A percentile compares a stretch with the other conserved stretches of the same genome.
Conservation (phyloP, 1,284 basidiomycete genomes). For the Wolfiporia cocos region DNA sequence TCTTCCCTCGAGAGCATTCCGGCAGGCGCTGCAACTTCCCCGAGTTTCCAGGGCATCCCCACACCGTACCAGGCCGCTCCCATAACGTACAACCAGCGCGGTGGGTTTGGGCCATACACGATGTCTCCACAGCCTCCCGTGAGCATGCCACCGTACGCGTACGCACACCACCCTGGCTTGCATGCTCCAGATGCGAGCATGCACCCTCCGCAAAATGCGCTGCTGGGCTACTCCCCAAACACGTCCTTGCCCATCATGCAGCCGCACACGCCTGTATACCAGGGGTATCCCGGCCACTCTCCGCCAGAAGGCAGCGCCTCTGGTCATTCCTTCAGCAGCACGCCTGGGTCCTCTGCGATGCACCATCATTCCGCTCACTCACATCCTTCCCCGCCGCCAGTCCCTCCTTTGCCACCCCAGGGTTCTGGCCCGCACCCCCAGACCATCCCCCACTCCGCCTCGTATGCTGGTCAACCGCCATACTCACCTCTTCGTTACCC, state of each 20-base stretch:
- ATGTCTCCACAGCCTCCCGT: slow-evolving; percentile 36
- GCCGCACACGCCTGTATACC: slow-evolving; percentile 20
- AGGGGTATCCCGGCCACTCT: slow-evolving; percentile 20
- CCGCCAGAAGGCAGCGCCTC: slow-evolving; percentile 28
- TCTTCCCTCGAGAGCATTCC: slow-evolving; percentile 12
- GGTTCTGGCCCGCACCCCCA: slow-evolving; percentile 12
- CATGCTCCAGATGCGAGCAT: slow-evolving; percentile 25
- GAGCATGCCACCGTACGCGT: slow-evolving; percentile 33
- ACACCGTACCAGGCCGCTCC: slow-evolving; percentile 15
- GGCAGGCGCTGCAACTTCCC: slow-evolving; percentile 8
- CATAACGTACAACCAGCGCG: slow-evolving; percentile 28
- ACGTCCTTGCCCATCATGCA: slow-evolving; percentile 25
- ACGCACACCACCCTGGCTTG: slow-evolving; percentile 29
- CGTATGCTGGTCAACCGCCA: slow-evolving; percentile 27
- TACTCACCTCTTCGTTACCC: slow-evolving; percentile 39
- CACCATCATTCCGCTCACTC: slow-evolving; percentile 12
- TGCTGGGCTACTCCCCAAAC: slow-evolving; percentile 22
- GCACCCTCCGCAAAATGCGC: slow-evolving; percentile 23
- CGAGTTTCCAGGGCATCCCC: slow-evolving; percentile 17
- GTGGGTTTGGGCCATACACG: slow-evolving; percentile 41
- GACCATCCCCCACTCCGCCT: slow-evolving; percentile 18
- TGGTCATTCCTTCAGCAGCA: slow-evolving; percentile 21
- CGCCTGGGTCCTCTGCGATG: slow-evolving; percentile 11
- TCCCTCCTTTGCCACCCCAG: slow-evolving; percentile 21
- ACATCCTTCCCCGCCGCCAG: slow-evolving; percentile 28